A percentile compares a stretch with the other conserved stretches of the same genome.
These are phyloP conservation scores for Kluyveromyces lactis DNA, from an alignment of 805 yeast genomes.

Conservation along the genomic window DNA sequence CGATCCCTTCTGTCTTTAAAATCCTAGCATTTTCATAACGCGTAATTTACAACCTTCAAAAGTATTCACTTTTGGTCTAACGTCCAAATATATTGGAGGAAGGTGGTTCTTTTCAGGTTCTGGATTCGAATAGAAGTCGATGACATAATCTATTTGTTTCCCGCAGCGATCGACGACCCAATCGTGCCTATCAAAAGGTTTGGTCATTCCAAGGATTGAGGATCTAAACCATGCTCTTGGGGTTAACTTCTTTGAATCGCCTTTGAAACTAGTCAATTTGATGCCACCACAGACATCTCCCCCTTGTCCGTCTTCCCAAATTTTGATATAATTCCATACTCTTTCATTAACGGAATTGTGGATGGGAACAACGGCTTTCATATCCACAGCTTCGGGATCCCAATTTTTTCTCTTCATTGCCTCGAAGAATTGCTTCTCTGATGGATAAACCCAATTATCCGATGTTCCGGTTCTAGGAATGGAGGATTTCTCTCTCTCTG, in stretches of 20 bases:
- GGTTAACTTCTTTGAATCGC: conserved; percentile 76
- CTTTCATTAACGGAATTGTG: conserved; percentile 91
- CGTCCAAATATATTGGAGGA: conserved; percentile 68
- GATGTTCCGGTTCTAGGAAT: conserved; percentile 71
- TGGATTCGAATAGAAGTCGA: conserved; percentile 68
- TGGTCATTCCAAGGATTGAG: conserved; percentile 55
- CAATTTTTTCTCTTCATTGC: conserved; percentile 91
- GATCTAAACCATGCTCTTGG: conserved; percentile 74
- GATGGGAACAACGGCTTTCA: conserved; percentile 87
- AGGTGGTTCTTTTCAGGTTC: conserved; percentile 26
- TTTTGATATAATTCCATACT: conserved; percentile 77
- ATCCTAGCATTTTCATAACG: conserved; percentile 51
- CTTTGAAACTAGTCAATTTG: conserved; percentile 76
- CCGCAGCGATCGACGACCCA: conserved; percentile 90
- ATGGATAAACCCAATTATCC: conserved; percentile 87
- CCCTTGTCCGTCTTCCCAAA: conserved; percentile 67
- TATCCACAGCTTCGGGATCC: conserved; percentile 73
- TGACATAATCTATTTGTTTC: conserved; percentile 73
- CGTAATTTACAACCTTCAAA: conserved; percentile 76
- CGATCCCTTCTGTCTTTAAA: conserved; percentile 14
- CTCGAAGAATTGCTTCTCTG: conserved; percentile 87
- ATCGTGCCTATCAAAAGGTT: conserved; percentile 94
- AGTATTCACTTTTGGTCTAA: conserved; percentile 80
- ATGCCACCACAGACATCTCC: conserved; percentile 76
- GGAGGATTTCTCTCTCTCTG: conserved; percentile 69